These are phyloP conservation scores for Rhynchosporium secalis DNA, from an alignment of 2,329 filamentous ascomycete species.

Conservation along the genomic window DNA sequence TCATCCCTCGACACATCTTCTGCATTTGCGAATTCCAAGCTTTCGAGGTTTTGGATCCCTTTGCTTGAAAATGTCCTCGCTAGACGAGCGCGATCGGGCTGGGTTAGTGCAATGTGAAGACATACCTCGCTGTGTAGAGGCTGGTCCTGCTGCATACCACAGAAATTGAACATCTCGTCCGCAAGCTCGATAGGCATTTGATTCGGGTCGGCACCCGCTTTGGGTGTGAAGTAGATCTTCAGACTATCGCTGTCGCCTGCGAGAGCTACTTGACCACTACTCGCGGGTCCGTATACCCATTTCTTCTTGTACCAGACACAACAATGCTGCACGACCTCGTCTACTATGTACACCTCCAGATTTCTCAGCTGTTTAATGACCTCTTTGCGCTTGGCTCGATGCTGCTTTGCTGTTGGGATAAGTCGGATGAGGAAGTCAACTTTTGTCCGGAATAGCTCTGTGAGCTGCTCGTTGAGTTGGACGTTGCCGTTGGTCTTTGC, in stretches of 20 bases:
- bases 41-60: slow-evolving; percentile 16
- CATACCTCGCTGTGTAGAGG: slow-evolving; percentile 17
- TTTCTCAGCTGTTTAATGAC: slow-evolving; percentile 12
- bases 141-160: slow-evolving; percentile 13
- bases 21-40: slow-evolving; percentile 15
- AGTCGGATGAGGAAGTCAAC: slow-evolving; percentile 17
- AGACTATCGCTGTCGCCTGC: slow-evolving; percentile 2
- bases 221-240: slow-evolving; percentile 14
- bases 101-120: slow-evolving; percentile 17
- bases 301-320: slow-evolving; percentile 13
- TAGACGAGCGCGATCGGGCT: slow-evolving; percentile 1
- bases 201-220: background rate
- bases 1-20: background rate
- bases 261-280: slow-evolving; percentile 16
- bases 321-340: slow-evolving; percentile 21
- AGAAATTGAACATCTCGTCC: slow-evolving; percentile 18
- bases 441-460: slow-evolving; percentile 12
- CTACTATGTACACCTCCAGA: slow-evolving; percentile 17
- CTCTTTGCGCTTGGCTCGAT: slow-evolving; percentile 4
- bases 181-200: slow-evolving; percentile 16
- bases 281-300: slow-evolving; percentile 8
- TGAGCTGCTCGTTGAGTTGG: slow-evolving; percentile 13
- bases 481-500: slow-evolving; percentile 13
- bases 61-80: slow-evolving; percentile 15
- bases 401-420: slow-evolving; percentile 12